Evolutionary conservation across 2,329 filamentous ascomycete genomes (phyloP).

Genomic region (Ceratocystis cubensis): DNA sequence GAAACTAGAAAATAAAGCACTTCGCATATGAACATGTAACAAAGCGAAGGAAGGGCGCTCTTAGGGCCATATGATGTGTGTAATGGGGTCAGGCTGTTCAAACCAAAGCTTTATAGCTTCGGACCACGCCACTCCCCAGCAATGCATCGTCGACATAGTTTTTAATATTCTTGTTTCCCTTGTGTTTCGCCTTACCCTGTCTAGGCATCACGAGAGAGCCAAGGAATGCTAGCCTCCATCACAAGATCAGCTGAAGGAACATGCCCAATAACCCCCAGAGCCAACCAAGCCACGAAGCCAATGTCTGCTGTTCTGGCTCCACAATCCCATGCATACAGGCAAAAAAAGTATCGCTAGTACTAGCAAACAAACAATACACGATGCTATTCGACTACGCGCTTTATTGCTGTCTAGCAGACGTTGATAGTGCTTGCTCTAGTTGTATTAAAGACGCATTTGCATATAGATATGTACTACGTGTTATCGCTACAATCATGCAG

Average conservation of each 20-base stretch:
- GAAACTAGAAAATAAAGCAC: too few relatives aligned
- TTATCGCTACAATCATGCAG: not conserved
- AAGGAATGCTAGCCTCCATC: not conserved
- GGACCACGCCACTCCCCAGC: not conserved
- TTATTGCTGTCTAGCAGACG: not conserved
- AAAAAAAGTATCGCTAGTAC: not conserved
- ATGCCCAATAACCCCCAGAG: not conserved
- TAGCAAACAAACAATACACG: not conserved
- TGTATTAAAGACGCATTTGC: too few relatives aligned
- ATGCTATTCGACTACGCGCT: not conserved
- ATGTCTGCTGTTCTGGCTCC: not conserved
- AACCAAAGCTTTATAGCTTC: not conserved
- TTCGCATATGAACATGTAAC: too few relatives aligned
- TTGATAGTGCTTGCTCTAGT: not conserved
- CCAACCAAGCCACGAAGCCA: not conserved
- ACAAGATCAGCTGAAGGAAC: constrained; percentile 7
- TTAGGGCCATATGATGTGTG: too few relatives aligned
- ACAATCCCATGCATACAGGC: not conserved
- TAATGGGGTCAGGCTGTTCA: too few relatives aligned
- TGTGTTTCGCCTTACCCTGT: not conserved
- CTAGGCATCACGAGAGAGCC: not conserved
- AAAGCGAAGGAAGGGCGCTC: too few relatives aligned
- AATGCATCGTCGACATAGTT: not conserved
- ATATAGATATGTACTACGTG: not conserved
- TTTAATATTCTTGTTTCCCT: not conserved